A percentile compares a stretch with the other conserved stretches of the same genome.
These are phyloP conservation scores for Neovahlkampfia damariscottae DNA, from an alignment of 78 protist species.

Conservation along the genomic window DNA sequence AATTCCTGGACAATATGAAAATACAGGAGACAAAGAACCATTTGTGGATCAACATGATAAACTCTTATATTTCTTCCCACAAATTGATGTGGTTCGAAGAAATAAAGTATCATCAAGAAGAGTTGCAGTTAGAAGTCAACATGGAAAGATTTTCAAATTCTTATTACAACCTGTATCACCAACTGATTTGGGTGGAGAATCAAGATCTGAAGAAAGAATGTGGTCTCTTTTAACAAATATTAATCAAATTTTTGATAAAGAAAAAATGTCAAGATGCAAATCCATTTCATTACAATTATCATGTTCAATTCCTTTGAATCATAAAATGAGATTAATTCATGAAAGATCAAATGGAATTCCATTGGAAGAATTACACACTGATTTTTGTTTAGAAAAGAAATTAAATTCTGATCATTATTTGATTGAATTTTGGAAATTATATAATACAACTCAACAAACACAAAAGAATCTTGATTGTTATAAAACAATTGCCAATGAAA, in stretches of 20 bases:
- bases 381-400: neutral
- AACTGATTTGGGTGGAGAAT: neutral
- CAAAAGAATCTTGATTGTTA: neutral
- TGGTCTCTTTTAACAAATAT: neutral
- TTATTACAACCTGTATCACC: neutral
- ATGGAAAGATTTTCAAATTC: neutral
- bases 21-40: neutral
- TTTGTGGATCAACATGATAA: conserved; percentile 6
- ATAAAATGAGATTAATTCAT: neutral
- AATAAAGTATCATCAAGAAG: neutral
- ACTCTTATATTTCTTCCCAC: neutral
- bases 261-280: neutral
- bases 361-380: too few relatives aligned
- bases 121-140: neutral
- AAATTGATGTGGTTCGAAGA: neutral
- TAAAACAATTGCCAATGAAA: neutral
- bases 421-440: neutral
- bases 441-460: neutral
- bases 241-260: neutral
- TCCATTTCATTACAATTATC: neutral
- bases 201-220: neutral
- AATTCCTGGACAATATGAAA: conserved; percentile 4
- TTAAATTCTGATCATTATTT: neutral
- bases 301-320: neutral
- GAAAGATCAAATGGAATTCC: neutral